A percentile compares a stretch with the other conserved stretches of the same genome.
Conservation (phyloP, 2,329 filamentous ascomycete species). For the Aspergillus intermedius region DNA sequence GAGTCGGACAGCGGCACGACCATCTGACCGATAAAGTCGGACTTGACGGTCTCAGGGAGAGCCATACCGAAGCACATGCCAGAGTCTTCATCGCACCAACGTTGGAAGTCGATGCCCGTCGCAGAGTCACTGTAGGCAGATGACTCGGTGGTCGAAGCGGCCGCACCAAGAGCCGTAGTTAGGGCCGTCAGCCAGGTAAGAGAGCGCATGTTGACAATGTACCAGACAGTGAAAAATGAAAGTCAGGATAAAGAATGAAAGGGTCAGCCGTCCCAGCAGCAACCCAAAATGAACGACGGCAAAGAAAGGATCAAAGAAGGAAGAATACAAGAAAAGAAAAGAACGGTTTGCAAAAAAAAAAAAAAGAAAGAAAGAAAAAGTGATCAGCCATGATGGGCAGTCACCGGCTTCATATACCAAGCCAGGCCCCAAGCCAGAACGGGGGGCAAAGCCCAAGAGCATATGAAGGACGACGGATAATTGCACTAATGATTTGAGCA, state of each 20-base stretch:
- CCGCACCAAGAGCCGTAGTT: constrained; percentile 8
- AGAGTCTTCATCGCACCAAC: constrained; percentile 11
- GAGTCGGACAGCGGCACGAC: constrained; percentile 9
- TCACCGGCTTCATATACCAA: neutral
- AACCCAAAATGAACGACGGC: constrained; percentile 9
- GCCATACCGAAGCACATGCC: constrained; percentile 14
- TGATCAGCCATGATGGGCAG: neutral
- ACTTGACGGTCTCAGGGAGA: constrained; percentile 9
- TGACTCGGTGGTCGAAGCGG: constrained; percentile 8
- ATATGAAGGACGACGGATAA: constrained; percentile 5
- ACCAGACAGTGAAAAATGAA: constrained; percentile 6
- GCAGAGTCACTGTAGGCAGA: constrained; percentile 12
- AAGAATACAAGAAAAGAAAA: neutral
- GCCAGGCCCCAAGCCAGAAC: neutral
- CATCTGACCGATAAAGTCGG: constrained; percentile 13
- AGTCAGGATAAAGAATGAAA: constrained; percentile 2
- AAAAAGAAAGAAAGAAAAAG: neutral
- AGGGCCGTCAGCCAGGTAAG: constrained; percentile 8
- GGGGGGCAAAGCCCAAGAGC: neutral
- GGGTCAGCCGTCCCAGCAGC: constrained; percentile 11
- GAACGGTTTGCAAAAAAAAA: neutral
- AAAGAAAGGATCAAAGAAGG: constrained; percentile 1
- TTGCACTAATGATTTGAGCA: constrained; percentile 9
- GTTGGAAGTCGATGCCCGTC: constrained; percentile 13
- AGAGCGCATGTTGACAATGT: constrained; percentile 8